Evolutionary conservation across 2,329 filamentous ascomycete species (phyloP), one percentile per base, ranked within the genome.

Genomic region (Aspergillus ochraceoroseus): DNA sequence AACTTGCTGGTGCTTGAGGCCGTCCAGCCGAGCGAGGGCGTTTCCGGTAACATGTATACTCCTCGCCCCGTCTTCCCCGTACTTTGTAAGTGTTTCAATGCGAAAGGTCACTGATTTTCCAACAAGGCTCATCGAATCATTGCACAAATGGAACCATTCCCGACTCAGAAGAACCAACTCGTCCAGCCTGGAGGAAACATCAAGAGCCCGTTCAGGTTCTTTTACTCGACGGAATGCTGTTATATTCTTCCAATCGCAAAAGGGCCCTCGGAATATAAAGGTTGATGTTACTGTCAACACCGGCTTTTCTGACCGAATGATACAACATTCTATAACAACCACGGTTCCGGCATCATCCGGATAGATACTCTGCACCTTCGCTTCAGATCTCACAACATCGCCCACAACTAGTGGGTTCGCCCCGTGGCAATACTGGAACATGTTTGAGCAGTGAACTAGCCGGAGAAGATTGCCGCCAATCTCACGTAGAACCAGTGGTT

Each of bases 401-500:
- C 50, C 48, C 5, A 52, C 12, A 2, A 27, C 31, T 5, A 52
- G 32, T 1, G 46, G 35, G 1, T 25, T n/a, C 15, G 37, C 38
- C 9, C 26, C 38, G 7, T 18, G 4, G 7, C 13, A 34, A 30
- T 51, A 52, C 8, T 46, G 43, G 20, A 46, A 46, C 5, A 23
- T 22, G 29, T 52, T 52, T 2, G 48, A 51, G 7, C 32, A 43
- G 17, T 52, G 50, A 4, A 52, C 46, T 25, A 52, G 34, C 3
- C 32, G 36, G 4, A 52, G 42, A 11, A 52, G 27, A 15, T 52
- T 40, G n/a, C 37, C 48, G 11, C 45, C 42, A 4, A 49, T n/a
- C 0, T 39, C 36, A 6, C 14, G 14, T 6, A 40, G 13, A 1
- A 46, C 20, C 5, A 51, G 27, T 2, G 50, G 48, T 4, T 40